Evolutionary conservation across 495 filamentous ascomycete species (phyloP).

Genomic region (Penicillium argentinense): DNA sequence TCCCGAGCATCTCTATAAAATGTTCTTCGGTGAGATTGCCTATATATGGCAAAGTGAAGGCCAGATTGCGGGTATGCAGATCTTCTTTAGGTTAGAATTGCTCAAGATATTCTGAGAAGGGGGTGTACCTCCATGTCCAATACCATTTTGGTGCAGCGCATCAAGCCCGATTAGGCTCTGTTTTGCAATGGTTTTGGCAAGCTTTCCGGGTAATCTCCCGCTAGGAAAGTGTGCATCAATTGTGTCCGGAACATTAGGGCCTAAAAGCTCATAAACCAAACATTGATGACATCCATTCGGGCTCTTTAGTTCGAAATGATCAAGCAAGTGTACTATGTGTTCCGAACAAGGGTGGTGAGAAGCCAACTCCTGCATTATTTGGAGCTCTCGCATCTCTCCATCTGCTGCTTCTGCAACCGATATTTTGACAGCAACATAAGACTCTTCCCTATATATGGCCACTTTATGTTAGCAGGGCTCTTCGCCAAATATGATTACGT

Average conservation of each 20-base stretch:
- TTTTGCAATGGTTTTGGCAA: slow-evolving; percentile 44
- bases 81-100: slow-evolving; percentile 28
- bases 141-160: slow-evolving; percentile 41
- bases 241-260: slow-evolving; percentile 34
- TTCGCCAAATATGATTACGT: slow-evolving; percentile 2
- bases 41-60: slow-evolving; percentile 33
- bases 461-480: slow-evolving; percentile 18
- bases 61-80: slow-evolving; percentile 50
- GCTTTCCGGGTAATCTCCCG: slow-evolving; percentile 38
- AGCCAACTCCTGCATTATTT: slow-evolving; percentile 22
- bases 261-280: slow-evolving; percentile 46
- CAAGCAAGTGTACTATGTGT: slow-evolving; percentile 37
- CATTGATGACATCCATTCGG: slow-evolving; percentile 50
- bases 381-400: slow-evolving; percentile 23
- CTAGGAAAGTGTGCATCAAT: slow-evolving; percentile 26
- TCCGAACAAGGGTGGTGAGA: slow-evolving; percentile 14
- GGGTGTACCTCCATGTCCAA: slow-evolving; percentile 43
- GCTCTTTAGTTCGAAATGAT: slow-evolving; percentile 38
- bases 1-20: slow-evolving; percentile 35
- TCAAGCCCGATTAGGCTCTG: slow-evolving; percentile 42
- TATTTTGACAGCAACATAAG: slow-evolving; percentile 35
- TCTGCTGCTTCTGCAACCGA: slow-evolving; percentile 21
- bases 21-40: slow-evolving; percentile 22
- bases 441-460: slow-evolving; percentile 13
- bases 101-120: slow-evolving; percentile 8